These are phyloP conservation scores for Jatropha podagrica DNA, from an alignment of 441 rosid species.

Conservation along the genomic window DNA sequence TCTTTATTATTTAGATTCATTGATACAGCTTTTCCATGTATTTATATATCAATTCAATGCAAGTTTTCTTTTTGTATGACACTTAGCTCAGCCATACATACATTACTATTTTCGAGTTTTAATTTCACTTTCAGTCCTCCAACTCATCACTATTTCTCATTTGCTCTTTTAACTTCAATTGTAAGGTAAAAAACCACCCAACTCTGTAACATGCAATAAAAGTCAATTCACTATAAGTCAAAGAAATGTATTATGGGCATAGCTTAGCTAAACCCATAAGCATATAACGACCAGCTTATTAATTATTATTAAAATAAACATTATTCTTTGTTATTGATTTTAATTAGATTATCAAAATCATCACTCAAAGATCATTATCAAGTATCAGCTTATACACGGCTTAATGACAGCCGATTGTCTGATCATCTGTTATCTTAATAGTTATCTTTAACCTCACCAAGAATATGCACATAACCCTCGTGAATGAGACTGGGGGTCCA, in stretches of 20 bases:
- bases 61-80: not conserved
- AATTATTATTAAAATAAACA: no score
- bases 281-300: no score
- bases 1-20: constrained; percentile 15
- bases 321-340: no score
- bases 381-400: not conserved
- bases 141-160: no score
- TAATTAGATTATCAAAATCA: not conserved
- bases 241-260: no score
- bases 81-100: not conserved
- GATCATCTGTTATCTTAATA: not conserved
- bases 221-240: no score
- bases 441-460: not conserved
- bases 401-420: not conserved
- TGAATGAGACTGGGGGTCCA: not conserved
- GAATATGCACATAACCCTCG: not conserved
- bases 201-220: no score
- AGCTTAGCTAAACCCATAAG: no score
- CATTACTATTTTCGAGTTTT: not conserved
- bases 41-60: constrained; percentile 13
- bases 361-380: not conserved
- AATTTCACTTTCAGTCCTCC: no score
- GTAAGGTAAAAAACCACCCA: no score
- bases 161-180: no score
- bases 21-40: constrained; percentile 14